Evolutionary conservation across 2,329 filamentous ascomycete species (phyloP).

Genomic region (Ceratocystiopsis sp.): DNA sequence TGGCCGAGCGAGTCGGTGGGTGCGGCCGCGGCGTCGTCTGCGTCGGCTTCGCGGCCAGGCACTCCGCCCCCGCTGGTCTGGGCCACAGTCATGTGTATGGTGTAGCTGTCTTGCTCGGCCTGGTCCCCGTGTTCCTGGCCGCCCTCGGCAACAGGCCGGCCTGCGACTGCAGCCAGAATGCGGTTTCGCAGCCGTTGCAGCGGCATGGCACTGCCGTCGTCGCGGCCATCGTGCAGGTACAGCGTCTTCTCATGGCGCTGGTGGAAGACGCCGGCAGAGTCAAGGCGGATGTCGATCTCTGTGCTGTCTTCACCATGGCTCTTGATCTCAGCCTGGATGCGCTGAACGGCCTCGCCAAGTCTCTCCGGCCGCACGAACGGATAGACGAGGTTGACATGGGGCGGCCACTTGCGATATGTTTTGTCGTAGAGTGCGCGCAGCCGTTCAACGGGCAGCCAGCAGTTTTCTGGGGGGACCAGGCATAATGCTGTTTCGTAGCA

Average conservation of each 20-base stretch:
- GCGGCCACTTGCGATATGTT: constrained; percentile 43
- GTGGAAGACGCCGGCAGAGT: constrained; percentile 27
- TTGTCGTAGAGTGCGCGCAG: constrained; percentile 47
- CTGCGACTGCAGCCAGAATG: constrained; percentile 19
- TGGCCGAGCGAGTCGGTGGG: constrained; percentile 26
- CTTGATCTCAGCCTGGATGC: constrained; percentile 17
- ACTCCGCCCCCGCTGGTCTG: constrained; percentile 26
- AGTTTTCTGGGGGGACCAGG: constrained; percentile 32
- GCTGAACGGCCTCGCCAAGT: constrained; percentile 25
- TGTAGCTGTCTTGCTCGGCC: constrained; percentile 13
- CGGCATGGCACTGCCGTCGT: not conserved
- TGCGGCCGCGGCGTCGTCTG: constrained; percentile 18
- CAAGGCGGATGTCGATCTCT: constrained; percentile 17
- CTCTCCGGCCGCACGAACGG: constrained; percentile 38
- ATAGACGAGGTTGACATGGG: constrained; percentile 49
- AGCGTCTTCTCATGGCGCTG: constrained; percentile 34
- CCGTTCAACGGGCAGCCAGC: constrained; percentile 31
- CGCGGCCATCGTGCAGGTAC: constrained; percentile 21
- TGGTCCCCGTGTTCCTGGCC: constrained; percentile 4
- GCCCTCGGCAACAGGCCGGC: not conserved
- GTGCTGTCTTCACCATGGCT: no score
- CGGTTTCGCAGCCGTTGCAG: constrained; percentile 18
- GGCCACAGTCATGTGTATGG: constrained; percentile 42
- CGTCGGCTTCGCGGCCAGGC: not conserved
- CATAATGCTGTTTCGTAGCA: constrained; percentile 45